Base-by-base conservation (phyloP, 1,284 basidiomycete species). In the Fomes fomentarius region DNA sequence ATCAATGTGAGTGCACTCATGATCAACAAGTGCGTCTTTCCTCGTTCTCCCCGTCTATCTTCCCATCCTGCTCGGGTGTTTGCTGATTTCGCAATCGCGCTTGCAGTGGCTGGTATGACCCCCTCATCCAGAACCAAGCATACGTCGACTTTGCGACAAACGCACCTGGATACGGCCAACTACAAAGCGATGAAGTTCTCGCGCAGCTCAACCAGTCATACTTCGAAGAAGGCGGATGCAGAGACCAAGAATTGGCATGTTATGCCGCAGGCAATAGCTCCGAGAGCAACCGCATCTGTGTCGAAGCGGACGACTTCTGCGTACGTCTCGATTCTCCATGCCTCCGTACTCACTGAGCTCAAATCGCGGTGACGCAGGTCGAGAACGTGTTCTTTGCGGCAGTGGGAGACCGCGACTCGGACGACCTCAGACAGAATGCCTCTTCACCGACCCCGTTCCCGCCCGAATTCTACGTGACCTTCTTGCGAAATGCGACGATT, bases 91-190 rank as follows among this genome's bases (percentile, higher is more conserved):
- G 34, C 34, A 17, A 19, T 48, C 39, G 3, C 22, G 42, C 12
- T 39, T 28, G 12, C 52, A 87, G 85, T 58, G 84, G 84, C 30
- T 85, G 85, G 85, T 83, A 76, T 50, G 85, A 88, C 59, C 83
- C 85, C 1, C 71, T 85, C 22, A 73, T 86, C 39, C 85, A 87
- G 59, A 80, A 82, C 61, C 64, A 83, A 58, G 80, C 85, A 6
- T 87, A 82, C 55, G 74, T 87, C 52, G 74, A 75, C 39, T 88
- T 86, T 55, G 81, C 83, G 0, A 79, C 76, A 0, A 65, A 83
- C 38, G 85, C 85, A 0, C 85, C 85, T 2, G 83, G 84, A 17
- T 87, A 87, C 56, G 84, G 85, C 8, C 84, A 76, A 57, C 76
- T 87, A 2, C 80, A 82, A 56, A 73, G 72, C 26, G 71, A 78